These are phyloP conservation scores for Teratosphaeria nubilosa DNA, from an alignment of 2,329 filamentous ascomycete species.

Conservation along the genomic window DNA sequence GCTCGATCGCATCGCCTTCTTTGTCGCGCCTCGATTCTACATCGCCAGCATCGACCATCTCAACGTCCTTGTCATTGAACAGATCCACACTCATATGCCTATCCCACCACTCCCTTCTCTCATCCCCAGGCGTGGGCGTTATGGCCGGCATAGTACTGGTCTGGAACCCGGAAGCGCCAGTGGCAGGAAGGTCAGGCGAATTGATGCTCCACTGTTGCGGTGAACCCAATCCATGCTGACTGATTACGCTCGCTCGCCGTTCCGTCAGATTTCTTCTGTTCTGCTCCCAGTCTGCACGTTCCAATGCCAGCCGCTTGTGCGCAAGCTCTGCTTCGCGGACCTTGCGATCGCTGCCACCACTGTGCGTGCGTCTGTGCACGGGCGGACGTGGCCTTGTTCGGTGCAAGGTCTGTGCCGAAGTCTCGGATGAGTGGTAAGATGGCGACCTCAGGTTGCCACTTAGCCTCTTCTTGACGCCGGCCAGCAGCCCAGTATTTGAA, in stretches of 20 bases:
- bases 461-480: background rate
- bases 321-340: conserved; percentile 27
- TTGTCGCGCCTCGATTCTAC: background rate
- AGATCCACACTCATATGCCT: background rate
- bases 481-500: conserved; percentile 8
- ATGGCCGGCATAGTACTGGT: background rate
- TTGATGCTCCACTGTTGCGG: background rate
- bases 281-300: conserved; percentile 23
- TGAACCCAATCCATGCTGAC: background rate
- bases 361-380: conserved; percentile 18
- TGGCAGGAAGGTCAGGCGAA: background rate
- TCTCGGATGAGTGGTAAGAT: background rate
- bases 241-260: conserved; percentile 4
- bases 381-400: conserved; percentile 3
- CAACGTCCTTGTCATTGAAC: background rate
- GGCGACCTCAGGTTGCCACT: background rate
- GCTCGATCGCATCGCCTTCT: background rate
- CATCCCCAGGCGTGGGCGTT: background rate
- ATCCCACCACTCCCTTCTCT: conserved; percentile 2
- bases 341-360: conserved; percentile 22
- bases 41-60: background rate
- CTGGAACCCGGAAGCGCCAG: background rate
- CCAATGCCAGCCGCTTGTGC: conserved; percentile 28
- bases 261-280: conserved; percentile 13
- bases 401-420: background rate